Evolutionary conservation across 2,329 filamentous ascomycete genomes (phyloP).

Genomic region (Chaetomiaceae sp.): DNA sequence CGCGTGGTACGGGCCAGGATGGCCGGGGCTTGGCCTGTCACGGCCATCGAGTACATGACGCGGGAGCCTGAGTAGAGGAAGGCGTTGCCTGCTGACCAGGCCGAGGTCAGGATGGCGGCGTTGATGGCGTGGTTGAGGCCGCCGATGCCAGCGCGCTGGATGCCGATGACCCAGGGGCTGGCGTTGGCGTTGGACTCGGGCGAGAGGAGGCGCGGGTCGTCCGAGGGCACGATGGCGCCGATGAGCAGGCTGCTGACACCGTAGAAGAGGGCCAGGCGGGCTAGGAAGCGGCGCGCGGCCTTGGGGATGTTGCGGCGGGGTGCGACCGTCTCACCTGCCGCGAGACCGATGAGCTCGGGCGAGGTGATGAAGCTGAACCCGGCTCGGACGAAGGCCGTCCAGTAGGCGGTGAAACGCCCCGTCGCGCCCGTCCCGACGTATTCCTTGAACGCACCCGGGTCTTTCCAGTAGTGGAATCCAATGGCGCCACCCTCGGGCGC

Average conservation of each 20-base stretch:
- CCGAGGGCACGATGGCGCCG: constrained; percentile 58
- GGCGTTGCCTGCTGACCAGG: constrained; percentile 57
- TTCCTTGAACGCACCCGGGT: constrained; percentile 44
- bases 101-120: constrained; percentile 61
- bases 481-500: constrained; percentile 45
- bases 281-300: constrained; percentile 57
- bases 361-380: constrained; percentile 59
- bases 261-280: constrained; percentile 60
- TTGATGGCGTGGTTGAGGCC: constrained; percentile 64
- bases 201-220: constrained; percentile 54
- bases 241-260: constrained; percentile 57
- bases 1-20: constrained; percentile 57
- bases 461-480: constrained; percentile 47
- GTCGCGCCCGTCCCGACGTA: constrained; percentile 43
- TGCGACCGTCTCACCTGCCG: constrained; percentile 60
- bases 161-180: constrained; percentile 63
- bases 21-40: constrained; percentile 60
- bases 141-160: constrained; percentile 59
- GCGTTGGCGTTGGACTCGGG: constrained; percentile 54
- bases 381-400: constrained; percentile 52
- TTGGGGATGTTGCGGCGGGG: constrained; percentile 63
- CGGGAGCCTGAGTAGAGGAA: constrained; percentile 64
- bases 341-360: constrained; percentile 56
- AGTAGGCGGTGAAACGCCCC: constrained; percentile 55
- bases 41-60: constrained; percentile 63